Evolutionary conservation across 306 rosid species (phyloP), one percentile per base, ranked within the genome.

Genomic region (Sicyos baderoa): DNA sequence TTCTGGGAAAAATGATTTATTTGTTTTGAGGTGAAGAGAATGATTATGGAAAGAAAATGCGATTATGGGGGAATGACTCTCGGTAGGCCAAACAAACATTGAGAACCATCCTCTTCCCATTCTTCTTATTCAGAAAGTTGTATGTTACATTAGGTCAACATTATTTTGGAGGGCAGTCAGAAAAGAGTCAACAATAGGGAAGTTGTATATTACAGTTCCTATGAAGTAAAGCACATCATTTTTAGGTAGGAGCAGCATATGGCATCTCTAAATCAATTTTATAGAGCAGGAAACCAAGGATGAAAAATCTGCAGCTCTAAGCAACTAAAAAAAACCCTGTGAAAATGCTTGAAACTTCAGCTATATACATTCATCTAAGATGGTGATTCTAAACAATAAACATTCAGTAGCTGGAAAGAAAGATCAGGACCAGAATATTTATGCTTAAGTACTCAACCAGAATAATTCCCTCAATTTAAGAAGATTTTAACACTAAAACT

Each of bases 401-500:
- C 4, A 12, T 57, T 57, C 37, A 57, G 63, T 25, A 25, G 40
- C 63, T 57, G 37, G n/a, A 9, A 54, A 54, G 19, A 6, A 21
- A 9, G 3, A 55, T 7, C 16, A 55, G 25, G 18, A 27, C 14
- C 42, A 58, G 18, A 58, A 4, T 12, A 13, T 23, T 55, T 21
- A 14, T 0, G 16, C 18, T 6, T 18, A 5, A 57, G 13, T 13
- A 57, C 19, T 13, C 37, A 7, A 19, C 5, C 37, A 22, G 71
- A 66, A 22, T 10, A 64, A 7, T 21, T 22, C 54, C 53, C 13
- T 13, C 54, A 65, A 21, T 13, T 2, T 45, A 65, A 65, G 69
- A 62, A 18, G 2, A 62, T 64, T 18, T 64, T 14, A 64, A 64
- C 35, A 44, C 17, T 12, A 64, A 44, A 64, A 44, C 53, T 64